Conservation (phyloP, 345 rosid genomes). For the Excoecaria cochinchinensis region DNA sequence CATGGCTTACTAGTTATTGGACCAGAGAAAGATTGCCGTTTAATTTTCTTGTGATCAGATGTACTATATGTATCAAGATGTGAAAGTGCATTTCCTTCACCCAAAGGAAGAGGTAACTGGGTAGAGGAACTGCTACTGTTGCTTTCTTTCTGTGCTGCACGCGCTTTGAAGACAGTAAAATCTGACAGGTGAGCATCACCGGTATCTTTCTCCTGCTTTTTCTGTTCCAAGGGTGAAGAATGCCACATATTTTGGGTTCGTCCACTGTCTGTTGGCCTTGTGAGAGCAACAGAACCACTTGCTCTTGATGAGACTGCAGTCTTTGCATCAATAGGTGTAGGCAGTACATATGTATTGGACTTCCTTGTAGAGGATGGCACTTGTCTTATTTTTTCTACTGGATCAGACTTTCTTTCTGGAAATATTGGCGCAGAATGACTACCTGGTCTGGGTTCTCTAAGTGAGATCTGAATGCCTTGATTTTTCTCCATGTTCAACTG, state of each 20-base stretch:
- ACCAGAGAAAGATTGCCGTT: slow-evolving; percentile 70
- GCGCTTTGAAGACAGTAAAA: slow-evolving; percentile 23
- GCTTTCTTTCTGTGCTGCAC: slow-evolving; percentile 37
- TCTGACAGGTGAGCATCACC: slow-evolving; percentile 35
- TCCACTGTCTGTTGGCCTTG: slow-evolving; percentile 45
- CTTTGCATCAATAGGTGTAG: slow-evolving; percentile 69
- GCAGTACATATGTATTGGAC: slow-evolving; percentile 67
- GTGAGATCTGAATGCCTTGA: slow-evolving; percentile 36
- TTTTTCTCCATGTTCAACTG: slow-evolving; percentile 54
- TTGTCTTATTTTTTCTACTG: slow-evolving; percentile 57
- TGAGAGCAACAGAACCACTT: slow-evolving; percentile 33
- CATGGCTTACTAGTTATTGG: slow-evolving; percentile 60
- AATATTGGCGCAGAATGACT: slow-evolving; percentile 92
- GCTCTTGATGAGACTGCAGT: slow-evolving; percentile 43
- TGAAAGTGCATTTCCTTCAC: slow-evolving; percentile 48
- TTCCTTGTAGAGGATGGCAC: slow-evolving; percentile 45
- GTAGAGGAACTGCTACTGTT: slow-evolving; percentile 37
- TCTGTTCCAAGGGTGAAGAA: slow-evolving; percentile 87
- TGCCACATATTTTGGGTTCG: slow-evolving; percentile 54
- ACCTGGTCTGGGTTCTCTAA: slow-evolving; percentile 46
- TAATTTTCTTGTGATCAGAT: slow-evolving; percentile 47
- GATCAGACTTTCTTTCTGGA: slow-evolving; percentile 66
- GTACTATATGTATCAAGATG: slow-evolving; percentile 35
- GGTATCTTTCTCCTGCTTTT: slow-evolving; percentile 46
- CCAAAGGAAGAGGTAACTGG: slow-evolving; percentile 60